phyloP scores from a whole-genome alignment of 2,329 filamentous ascomycete genomes.

The Tolypocladium cylindrosporum region DNA sequence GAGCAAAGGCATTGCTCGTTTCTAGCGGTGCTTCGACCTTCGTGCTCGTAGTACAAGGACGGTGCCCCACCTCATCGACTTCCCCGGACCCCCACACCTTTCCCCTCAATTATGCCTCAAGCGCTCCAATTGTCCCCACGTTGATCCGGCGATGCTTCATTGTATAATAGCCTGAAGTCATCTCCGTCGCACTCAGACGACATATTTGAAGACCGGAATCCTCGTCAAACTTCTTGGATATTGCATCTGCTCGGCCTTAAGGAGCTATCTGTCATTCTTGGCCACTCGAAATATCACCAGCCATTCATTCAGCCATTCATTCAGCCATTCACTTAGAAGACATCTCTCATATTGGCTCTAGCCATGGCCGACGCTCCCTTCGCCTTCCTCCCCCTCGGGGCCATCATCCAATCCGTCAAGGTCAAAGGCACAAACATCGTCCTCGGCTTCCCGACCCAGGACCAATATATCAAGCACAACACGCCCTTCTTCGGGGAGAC shows the following conservation, averaged over 20 bases:
- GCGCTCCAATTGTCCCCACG: background rate
- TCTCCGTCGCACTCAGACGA: no score
- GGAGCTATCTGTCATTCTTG: background rate
- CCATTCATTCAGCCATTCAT: background rate
- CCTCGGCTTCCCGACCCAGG: constrained; percentile 67
- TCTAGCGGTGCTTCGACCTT: no score
- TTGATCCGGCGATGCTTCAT: background rate
- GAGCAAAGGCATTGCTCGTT: no score
- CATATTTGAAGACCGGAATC: background rate
- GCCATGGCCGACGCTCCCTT: constrained; percentile 41
- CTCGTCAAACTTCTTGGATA: background rate
- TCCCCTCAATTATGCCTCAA: background rate
- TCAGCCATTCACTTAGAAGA: no score
- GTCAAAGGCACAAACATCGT: constrained; percentile 80
- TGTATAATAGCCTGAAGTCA: no score
- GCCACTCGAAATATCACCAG: background rate
- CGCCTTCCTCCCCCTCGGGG: constrained; percentile 64
- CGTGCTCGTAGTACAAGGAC: background rate
- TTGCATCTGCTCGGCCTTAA: background rate
- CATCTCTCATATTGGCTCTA: background rate
- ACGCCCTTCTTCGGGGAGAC: constrained; percentile 82
- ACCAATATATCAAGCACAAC: constrained; percentile 68
- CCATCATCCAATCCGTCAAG: constrained; percentile 71
- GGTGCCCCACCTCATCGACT: background rate
- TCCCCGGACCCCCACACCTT: background rate